These are phyloP conservation scores for Lepidium didymum DNA, from an alignment of 345 rosid genomes.

Conservation along the genomic window DNA sequence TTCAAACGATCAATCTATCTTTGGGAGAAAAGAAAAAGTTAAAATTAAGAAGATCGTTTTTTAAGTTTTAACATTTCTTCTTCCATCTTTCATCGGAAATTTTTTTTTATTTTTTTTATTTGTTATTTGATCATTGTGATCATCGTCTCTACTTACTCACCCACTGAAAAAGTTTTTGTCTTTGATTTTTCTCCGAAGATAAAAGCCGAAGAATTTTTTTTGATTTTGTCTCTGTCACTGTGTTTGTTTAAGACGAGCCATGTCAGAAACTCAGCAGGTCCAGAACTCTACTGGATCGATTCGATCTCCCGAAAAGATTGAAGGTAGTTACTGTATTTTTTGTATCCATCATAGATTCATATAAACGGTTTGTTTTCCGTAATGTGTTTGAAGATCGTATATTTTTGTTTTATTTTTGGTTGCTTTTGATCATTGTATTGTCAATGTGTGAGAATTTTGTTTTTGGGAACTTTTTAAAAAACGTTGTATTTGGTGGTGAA, in stretches of 20 bases:
- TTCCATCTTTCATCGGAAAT: slow-evolving; percentile 4
- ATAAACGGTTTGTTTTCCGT: background rate
- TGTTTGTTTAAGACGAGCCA: slow-evolving; percentile 30
- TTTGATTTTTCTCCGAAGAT: background rate
- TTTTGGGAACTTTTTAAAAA: background rate
- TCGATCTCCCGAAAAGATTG: slow-evolving; percentile 50
- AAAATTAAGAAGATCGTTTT: slow-evolving; percentile 7
- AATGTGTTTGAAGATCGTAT: slow-evolving; percentile 22
- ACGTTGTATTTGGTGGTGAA: background rate
- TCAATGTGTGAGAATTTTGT: slow-evolving; percentile 1
- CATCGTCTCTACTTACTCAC: slow-evolving; percentile 16
- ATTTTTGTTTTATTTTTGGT: background rate
- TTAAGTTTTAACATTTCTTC: slow-evolving; percentile 19
- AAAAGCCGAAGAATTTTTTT: background rate
- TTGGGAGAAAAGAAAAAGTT: slow-evolving; percentile 6
- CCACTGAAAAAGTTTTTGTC: background rate
- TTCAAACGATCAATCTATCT: slow-evolving; percentile 27
- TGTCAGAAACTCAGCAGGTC: slow-evolving; percentile 60
- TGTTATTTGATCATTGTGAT: slow-evolving; percentile 32
- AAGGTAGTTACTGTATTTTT: slow-evolving; percentile 39
- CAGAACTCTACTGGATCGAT: slow-evolving; percentile 52
- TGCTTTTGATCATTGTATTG: slow-evolving; percentile 2
- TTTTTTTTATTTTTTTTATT: background rate
- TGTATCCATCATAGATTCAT: slow-evolving; percentile 22
- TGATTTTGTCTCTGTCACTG: slow-evolving; percentile 7